phyloP scores from a whole-genome alignment of 176 grass and related monocot genomes.

The Carex parvula region DNA sequence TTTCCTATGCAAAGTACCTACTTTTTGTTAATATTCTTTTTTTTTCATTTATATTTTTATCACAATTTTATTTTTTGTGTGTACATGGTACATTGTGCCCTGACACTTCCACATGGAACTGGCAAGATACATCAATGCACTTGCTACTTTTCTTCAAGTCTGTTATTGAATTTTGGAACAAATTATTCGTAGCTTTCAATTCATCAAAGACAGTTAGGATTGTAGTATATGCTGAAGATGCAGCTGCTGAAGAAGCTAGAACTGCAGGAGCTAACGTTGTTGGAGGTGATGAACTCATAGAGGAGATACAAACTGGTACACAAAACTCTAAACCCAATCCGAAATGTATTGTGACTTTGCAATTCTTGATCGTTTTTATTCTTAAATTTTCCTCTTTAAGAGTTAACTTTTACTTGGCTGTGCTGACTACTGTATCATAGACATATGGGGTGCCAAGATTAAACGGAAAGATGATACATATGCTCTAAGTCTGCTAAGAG shows the following conservation, averaged over 20 bases:
- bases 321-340: neutral
- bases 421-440: neutral
- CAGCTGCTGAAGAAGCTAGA: constrained; percentile 61
- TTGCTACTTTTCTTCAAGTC: neutral
- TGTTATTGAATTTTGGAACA: neutral
- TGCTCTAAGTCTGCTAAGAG: neutral
- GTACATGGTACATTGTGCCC: neutral
- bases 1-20: no score
- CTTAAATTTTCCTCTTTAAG: neutral
- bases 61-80: no score
- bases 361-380: neutral
- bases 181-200: neutral
- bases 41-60: no score
- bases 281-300: constrained; percentile 73
- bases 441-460: neutral
- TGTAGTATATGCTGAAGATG: constrained; percentile 81
- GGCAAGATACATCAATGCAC: no score
- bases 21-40: no score
- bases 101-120: no score
- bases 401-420: neutral
- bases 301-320: constrained; percentile 61
- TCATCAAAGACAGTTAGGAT: constrained; percentile 65
- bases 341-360: neutral
- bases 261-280: constrained; percentile 78
- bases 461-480: neutral